Evolutionary conservation across 1,284 basidiomycete species (phyloP).

Genomic region (Rhizoctonia solani): DNA sequence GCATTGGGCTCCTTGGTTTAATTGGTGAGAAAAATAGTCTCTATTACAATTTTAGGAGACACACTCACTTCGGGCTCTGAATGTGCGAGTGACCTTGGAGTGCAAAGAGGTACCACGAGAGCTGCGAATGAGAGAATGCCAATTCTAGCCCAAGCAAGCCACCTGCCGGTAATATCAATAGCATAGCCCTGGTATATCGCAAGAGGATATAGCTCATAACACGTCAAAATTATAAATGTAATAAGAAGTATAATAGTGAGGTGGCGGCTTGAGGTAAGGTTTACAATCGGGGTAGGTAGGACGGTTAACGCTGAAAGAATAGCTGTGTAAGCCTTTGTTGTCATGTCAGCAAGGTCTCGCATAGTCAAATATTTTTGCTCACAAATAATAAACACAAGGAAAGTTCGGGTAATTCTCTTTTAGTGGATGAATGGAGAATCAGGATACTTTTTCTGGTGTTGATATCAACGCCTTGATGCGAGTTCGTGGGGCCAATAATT

Average conservation of each 20-base stretch:
- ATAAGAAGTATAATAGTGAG: constrained; percentile 37
- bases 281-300: not conserved
- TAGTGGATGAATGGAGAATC: no score
- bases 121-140: constrained; percentile 37
- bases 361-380: not conserved
- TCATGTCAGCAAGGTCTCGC: not conserved
- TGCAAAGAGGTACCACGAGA: constrained; percentile 38
- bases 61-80: constrained; percentile 42
- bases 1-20: constrained; percentile 24
- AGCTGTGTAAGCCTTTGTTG: constrained; percentile 22
- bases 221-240: constrained; percentile 33
- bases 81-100: constrained; percentile 36
- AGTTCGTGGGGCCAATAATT: not conserved
- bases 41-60: not conserved
- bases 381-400: not conserved
- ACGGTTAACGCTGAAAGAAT: constrained; percentile 32
- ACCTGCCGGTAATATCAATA: constrained; percentile 28
- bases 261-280: constrained; percentile 14
- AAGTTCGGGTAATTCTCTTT: not conserved
- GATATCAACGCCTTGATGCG: not conserved
- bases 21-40: not conserved
- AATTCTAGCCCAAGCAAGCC: constrained; percentile 39
- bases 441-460: not conserved
- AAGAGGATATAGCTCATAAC: constrained; percentile 38
- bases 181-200: constrained; percentile 34